Evolutionary conservation across 306 rosid species (phyloP), one percentile per base, ranked within the genome.

Genomic region (Phaseolus lunatus): DNA sequence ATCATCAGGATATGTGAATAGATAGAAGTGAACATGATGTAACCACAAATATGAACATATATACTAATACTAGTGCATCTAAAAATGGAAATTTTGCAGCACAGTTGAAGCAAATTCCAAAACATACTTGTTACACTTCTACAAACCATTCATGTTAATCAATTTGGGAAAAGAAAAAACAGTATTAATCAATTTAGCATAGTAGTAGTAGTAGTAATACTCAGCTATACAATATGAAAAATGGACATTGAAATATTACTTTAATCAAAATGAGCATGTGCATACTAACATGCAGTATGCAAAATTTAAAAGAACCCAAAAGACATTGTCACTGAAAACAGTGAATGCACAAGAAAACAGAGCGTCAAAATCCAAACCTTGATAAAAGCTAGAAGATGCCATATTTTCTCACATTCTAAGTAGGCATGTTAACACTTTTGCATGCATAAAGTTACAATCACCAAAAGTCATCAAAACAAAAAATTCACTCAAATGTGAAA

Each of bases 401-500:
- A 44, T 26, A 27, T 24, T 54, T 43, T 19, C 11, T 41, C 72
- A 50, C 15, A 65, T 71, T 65, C 41, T 26, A 16, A 4, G 43
- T 18, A 37, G 11, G 20, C 7, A 41, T 18, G 45, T 26, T 54
- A 7, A 43, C 23, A 66, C 23, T 18, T 63, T 5, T 18, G 43
- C 41, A 26, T 15, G 5, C 23, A 14, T 19, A 49, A 29, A 44
- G 19, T 67, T 35, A 66, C 45, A 61, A 19, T 31, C 79, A 29
- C 33, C 33, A 50, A 62, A 66, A 56, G 70, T 49, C 52, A 73
- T 44, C 12, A 37, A 50, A 64, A 64, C 53, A 52, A 39, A 74
- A 58, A n/a, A 43, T 57, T 73, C 41, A n/a, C 31, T n/a, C 5
- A 54, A 37, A 31, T 3, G 23, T 48, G 18, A 63, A 49, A 27